Percentiles rank a stretch among this genome's conserved stretches.
These are phyloP conservation scores for Flaveria linearis DNA, from an alignment of 129 eudicot genomes.

Conservation along the genomic window DNA sequence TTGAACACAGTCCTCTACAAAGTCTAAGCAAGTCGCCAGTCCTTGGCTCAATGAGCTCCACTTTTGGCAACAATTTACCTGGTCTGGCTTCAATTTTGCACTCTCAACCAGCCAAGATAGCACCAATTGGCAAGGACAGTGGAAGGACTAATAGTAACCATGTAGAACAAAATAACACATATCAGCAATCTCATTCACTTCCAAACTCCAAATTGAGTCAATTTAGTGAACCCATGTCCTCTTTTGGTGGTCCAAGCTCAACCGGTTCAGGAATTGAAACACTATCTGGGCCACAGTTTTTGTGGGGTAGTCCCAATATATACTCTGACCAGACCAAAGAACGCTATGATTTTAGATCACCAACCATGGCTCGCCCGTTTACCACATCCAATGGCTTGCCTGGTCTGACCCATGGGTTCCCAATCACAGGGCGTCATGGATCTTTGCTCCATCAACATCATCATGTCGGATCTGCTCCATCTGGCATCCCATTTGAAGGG, in stretches of 20 bases:
- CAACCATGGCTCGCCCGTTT: conserved; percentile 48
- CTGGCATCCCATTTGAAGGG: conserved; percentile 65
- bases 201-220: conserved; percentile 54
- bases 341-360: conserved; percentile 38
- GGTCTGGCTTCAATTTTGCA: conserved; percentile 66
- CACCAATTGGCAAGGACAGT: conserved; percentile 72
- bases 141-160: conserved; percentile 34
- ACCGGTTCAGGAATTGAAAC: conserved; percentile 59
- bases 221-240: conserved; percentile 40
- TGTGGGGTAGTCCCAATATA: conserved; percentile 66
- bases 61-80: conserved; percentile 43
- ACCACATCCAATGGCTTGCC: conserved; percentile 43
- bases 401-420: conserved; percentile 48
- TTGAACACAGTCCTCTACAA: conserved; percentile 57
- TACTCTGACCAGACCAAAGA: conserved; percentile 43
- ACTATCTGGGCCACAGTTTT: conserved; percentile 74
- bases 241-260: conserved; percentile 58
- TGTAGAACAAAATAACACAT: conserved; percentile 40
- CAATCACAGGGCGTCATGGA: conserved; percentile 43
- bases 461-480: conserved; percentile 85
- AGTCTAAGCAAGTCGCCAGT: conserved; percentile 66
- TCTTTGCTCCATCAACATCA: conserved; percentile 49
- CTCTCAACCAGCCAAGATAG: conserved; percentile 52
- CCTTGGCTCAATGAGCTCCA: conserved; percentile 51
- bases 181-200: conserved; percentile 61